These are phyloP conservation scores for Lycium barbarum DNA, from an alignment of 257 asterid species.

Conservation along the genomic window DNA sequence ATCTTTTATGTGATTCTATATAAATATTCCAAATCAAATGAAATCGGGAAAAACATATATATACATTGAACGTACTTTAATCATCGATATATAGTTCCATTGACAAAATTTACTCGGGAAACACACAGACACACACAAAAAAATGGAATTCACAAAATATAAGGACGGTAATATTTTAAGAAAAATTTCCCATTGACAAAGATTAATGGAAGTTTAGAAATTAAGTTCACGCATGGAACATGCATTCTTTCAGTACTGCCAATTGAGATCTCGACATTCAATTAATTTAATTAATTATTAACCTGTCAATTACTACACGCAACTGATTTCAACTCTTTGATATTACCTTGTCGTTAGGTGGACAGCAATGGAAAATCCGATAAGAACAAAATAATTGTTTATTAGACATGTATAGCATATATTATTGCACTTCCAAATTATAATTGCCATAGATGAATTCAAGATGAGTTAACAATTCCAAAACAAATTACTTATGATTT, in stretches of 20 bases:
- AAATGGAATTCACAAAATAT: no score
- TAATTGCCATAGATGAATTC: no score
- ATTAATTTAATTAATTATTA: background rate
- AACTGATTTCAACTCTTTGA: background rate
- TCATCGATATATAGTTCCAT: background rate
- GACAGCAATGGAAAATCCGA: background rate
- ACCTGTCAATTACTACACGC: constrained; percentile 17
- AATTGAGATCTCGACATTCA: background rate
- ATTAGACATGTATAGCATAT: no score
- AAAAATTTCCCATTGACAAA: background rate
- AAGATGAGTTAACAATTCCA: no score
- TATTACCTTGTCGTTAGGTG: background rate
- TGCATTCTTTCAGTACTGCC: background rate
- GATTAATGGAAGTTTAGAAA: no score
- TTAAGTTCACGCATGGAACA: background rate
- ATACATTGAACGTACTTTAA: no score
- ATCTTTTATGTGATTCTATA: background rate
- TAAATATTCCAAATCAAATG: background rate
- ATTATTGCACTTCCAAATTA: no score
- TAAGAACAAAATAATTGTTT: background rate
- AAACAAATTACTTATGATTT: no score
- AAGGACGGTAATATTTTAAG: background rate
- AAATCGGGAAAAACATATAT: background rate
- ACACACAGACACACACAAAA: no score
- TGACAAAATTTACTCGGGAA: background rate